phyloP scores from a whole-genome alignment of 495 filamentous ascomycete genomes.

The Aspergillus taichungensis region DNA sequence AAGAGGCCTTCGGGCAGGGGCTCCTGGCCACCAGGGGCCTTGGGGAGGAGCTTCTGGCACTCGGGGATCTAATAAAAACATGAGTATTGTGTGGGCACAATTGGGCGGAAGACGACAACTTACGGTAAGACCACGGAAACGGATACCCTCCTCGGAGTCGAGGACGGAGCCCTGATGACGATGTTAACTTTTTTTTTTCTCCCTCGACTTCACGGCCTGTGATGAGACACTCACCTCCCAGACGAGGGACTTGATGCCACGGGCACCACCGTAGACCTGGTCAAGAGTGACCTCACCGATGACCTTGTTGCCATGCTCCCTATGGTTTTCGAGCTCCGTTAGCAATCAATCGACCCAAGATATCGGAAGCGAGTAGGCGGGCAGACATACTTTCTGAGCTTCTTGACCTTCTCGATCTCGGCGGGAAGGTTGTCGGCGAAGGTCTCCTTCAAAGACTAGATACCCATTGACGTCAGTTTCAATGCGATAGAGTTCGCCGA shows the following conservation, averaged over 20 bases:
- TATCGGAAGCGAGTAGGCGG: too few species aligned
- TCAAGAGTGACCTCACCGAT: conserved; percentile 97
- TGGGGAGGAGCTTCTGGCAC: conserved; percentile 93
- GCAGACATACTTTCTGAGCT: conserved; percentile 72
- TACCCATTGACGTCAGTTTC: not conserved
- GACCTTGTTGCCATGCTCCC: conserved; percentile 89
- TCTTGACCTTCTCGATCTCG: conserved; percentile 99
- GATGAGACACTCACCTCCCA: conserved; percentile 63
- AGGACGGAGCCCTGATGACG: conserved; percentile 74
- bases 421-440: conserved; percentile 91
- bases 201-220: not conserved
- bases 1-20: conserved; percentile 98
- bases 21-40: conserved; percentile 90
- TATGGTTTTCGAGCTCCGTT: conserved; percentile 22
- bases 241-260: conserved; percentile 95
- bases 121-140: conserved; percentile 92
- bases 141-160: conserved; percentile 97
- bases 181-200: conserved; percentile 3
- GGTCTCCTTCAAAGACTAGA: conserved; percentile 91
- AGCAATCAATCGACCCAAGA: conserved; percentile 8
- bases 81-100: conserved; percentile 11
- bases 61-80: conserved; percentile 67
- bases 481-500: not conserved
- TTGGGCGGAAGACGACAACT: conserved; percentile 12
- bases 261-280: conserved; percentile 98